Percentiles rank a stretch among this genome's conserved stretches.
Conservation (phyloP, 257 asterid genomes). For the Perilla frutescens region DNA sequence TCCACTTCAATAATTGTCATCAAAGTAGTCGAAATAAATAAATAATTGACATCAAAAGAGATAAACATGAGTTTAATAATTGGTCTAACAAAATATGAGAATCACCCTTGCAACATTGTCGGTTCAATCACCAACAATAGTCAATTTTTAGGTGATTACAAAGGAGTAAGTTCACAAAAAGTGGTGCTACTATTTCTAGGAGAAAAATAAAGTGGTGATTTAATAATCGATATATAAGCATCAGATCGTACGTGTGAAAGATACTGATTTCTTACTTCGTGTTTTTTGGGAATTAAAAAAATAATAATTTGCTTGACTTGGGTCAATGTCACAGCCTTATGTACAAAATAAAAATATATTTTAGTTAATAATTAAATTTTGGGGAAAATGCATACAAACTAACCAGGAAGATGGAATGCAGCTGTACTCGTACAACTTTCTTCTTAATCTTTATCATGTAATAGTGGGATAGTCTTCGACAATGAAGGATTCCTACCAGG, state of each 20-base stretch:
- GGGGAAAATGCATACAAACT: neutral
- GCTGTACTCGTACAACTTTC: neutral
- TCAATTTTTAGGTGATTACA: neutral
- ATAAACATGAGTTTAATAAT: too few species aligned
- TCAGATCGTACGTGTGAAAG: conserved; percentile 17
- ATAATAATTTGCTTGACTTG: neutral
- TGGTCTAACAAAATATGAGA: too few species aligned
- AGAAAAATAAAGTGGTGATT: neutral
- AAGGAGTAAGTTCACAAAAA: neutral
- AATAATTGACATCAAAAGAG: too few species aligned
- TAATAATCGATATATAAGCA: neutral
- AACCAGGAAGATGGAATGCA: conserved; percentile 14
- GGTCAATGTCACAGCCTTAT: neutral
- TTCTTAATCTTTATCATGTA: neutral
- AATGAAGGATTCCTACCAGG: conserved; percentile 17
- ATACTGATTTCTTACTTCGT: conserved; percentile 22
- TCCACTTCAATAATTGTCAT: too few species aligned
- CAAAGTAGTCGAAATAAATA: too few species aligned
- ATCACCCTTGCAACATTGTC: too few species aligned
- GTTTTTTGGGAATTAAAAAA: neutral
- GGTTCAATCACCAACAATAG: conserved; percentile 10
- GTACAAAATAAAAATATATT: neutral
- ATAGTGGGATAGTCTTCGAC: conserved; percentile 8
- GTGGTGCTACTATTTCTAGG: conserved; percentile 10
- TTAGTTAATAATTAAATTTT: neutral